Percentiles rank a stretch among this genome's conserved stretches.
Conservation (phyloP, 192 early-diverging fungal genomes). For the Paraglomus occultum region DNA sequence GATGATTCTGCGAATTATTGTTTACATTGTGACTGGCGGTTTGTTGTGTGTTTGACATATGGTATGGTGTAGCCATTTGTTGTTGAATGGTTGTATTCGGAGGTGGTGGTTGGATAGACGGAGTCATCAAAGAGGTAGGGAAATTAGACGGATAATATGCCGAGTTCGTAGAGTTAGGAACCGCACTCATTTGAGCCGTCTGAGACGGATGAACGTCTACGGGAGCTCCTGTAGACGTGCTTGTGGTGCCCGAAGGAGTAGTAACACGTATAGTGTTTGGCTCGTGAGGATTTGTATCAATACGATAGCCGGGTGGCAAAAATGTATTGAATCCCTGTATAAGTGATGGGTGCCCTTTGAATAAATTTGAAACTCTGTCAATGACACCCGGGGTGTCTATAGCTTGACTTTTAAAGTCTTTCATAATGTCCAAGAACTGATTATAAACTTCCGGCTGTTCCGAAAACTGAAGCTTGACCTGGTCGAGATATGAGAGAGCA, state of each 20-base stretch:
- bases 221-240: constrained; percentile 47
- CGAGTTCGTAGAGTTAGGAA: constrained; percentile 17
- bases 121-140: constrained; percentile 39
- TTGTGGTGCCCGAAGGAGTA: constrained; percentile 73
- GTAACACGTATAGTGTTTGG: constrained; percentile 78
- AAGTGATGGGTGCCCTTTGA: constrained; percentile 82
- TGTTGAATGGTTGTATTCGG: constrained; percentile 36
- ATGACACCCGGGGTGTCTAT: constrained; percentile 99
- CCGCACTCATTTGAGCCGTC: constrained; percentile 27
- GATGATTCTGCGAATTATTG: constrained; percentile 32
- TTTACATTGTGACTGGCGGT: constrained; percentile 33
- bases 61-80: constrained; percentile 4
- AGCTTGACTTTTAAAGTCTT: constrained; percentile 97
- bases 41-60: constrained; percentile 35
- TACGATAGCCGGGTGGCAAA: constrained; percentile 95
- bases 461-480: constrained; percentile 91
- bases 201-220: constrained; percentile 34
- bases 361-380: constrained; percentile 93
- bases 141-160: constrained; percentile 32
- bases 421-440: constrained; percentile 98
- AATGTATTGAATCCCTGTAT: constrained; percentile 99
- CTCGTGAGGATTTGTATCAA: constrained; percentile 83
- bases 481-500: constrained; percentile 93
- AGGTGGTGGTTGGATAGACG: constrained; percentile 36
- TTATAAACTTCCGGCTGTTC: constrained; percentile 97